Percentiles rank a stretch among this genome's conserved stretches.
Evolutionary conservation across 2,329 filamentous ascomycete genomes (phyloP).

Genomic region (Westerdykella sp.): DNA sequence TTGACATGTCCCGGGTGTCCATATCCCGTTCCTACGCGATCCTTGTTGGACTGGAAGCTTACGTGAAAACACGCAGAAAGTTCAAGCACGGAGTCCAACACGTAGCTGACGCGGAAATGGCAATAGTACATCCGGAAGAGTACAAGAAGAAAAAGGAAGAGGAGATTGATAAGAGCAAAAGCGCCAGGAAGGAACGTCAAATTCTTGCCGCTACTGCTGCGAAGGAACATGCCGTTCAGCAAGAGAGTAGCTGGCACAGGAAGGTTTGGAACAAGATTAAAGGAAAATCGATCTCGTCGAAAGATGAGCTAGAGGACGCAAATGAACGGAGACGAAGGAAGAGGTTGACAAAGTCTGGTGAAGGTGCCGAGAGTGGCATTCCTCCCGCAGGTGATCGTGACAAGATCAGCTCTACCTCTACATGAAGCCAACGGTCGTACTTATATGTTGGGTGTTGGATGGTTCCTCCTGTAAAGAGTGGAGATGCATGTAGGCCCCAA

Average conservation of each 20-base stretch:
- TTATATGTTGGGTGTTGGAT: background rate
- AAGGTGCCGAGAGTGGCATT: slow-evolving; percentile 34
- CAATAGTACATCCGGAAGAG: slow-evolving; percentile 56
- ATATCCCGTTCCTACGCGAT: slow-evolving; percentile 79
- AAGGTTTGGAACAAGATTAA: slow-evolving; percentile 29
- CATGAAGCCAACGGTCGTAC: background rate
- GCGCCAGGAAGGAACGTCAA: slow-evolving; percentile 56
- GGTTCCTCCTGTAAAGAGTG: no score
- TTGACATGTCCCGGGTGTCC: slow-evolving; percentile 71
- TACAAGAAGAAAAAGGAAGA: slow-evolving; percentile 43
- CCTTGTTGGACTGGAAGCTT: slow-evolving; percentile 74
- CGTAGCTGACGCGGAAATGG: slow-evolving; percentile 51
- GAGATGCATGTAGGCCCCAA: no score
- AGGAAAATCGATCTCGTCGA: slow-evolving; percentile 11
- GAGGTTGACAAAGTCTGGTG: slow-evolving; percentile 25
- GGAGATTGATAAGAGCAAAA: slow-evolving; percentile 52
- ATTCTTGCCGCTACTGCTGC: slow-evolving; percentile 38
- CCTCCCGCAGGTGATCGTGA: slow-evolving; percentile 29
- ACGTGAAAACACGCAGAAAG: slow-evolving; percentile 61
- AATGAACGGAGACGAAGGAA: slow-evolving; percentile 22
- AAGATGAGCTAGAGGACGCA: slow-evolving; percentile 16
- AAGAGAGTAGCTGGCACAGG: slow-evolving; percentile 26
- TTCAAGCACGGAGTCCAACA: slow-evolving; percentile 52
- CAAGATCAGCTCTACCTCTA: background rate
- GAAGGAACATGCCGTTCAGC: slow-evolving; percentile 42